Percentiles rank a stretch among this genome's conserved stretches.
Evolutionary conservation across 2,329 filamentous ascomycete genomes (phyloP).

Genomic region (Didymella lethalis): DNA sequence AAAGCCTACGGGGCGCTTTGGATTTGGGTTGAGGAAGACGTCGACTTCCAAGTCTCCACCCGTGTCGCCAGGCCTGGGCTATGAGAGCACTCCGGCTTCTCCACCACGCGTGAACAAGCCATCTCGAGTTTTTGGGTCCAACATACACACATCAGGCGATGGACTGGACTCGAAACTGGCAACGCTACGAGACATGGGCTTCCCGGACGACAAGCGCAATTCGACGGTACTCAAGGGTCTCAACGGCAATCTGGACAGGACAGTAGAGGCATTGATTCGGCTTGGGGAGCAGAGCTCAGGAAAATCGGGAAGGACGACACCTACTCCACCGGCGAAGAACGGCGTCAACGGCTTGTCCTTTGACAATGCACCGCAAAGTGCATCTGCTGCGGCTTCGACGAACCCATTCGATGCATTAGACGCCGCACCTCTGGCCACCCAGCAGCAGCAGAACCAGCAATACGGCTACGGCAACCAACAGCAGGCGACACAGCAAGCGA

Average conservation of each 20-base stretch:
- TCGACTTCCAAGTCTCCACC: slow-evolving; percentile 67
- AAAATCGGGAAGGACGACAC: slow-evolving; percentile 57
- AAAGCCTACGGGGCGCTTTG: slow-evolving; percentile 67
- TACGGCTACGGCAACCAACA: slow-evolving; percentile 31
- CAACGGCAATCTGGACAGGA: slow-evolving; percentile 83
- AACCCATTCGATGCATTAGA: slow-evolving; percentile 59
- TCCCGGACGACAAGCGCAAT: slow-evolving; percentile 83
- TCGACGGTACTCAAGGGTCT: slow-evolving; percentile 81
- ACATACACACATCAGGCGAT: slow-evolving; percentile 62
- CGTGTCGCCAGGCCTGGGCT: slow-evolving; percentile 45
- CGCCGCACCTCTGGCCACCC: slow-evolving; percentile 31
- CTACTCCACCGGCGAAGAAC: slow-evolving; percentile 57
- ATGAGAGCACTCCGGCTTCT: slow-evolving; percentile 40
- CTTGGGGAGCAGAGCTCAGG: slow-evolving; percentile 69
- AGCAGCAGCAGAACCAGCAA: slow-evolving; percentile 45
- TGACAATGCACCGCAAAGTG: slow-evolving; percentile 48
- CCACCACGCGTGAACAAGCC: slow-evolving; percentile 66
- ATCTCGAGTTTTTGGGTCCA: slow-evolving; percentile 72
- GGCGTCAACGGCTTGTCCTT: slow-evolving; percentile 58
- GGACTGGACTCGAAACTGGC: slow-evolving; percentile 78
- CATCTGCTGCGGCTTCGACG: slow-evolving; percentile 34
- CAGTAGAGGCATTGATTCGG: slow-evolving; percentile 83
- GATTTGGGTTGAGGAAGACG: slow-evolving; percentile 72
- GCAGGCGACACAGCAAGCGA: slow-evolving; percentile 45
- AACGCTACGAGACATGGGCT: slow-evolving; percentile 88